Conservation (phyloP, 2,329 filamentous ascomycete species). For the Pseudocercospora fuligena region DNA sequence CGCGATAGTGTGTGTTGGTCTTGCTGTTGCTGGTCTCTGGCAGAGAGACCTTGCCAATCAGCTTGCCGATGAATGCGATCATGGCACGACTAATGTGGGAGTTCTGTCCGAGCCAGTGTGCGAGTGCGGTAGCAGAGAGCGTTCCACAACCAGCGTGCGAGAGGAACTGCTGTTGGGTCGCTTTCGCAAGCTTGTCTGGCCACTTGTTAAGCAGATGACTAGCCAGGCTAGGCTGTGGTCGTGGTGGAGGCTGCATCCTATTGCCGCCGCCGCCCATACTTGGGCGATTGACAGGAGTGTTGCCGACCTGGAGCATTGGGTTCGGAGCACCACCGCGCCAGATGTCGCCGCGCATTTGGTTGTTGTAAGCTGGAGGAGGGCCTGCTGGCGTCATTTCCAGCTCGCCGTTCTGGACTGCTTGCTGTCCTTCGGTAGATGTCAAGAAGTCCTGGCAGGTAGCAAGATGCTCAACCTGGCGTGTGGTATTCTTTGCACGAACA, state of each 20-base stretch:
- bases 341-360: constrained; percentile 41
- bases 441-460: constrained; percentile 52
- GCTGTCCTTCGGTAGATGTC: constrained; percentile 50
- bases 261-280: constrained; percentile 14
- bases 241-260: constrained; percentile 29
- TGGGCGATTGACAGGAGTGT: constrained; percentile 24
- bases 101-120: constrained; percentile 73
- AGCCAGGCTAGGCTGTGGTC: constrained; percentile 57
- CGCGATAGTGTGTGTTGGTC: constrained; percentile 58
- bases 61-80: constrained; percentile 67
- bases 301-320: constrained; percentile 53
- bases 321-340: constrained; percentile 54
- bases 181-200: constrained; percentile 54
- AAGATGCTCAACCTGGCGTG: constrained; percentile 57
- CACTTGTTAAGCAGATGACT: constrained; percentile 60
- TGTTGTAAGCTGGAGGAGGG: constrained; percentile 15
- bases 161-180: constrained; percentile 71
- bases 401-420: constrained; percentile 37
- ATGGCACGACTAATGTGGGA: constrained; percentile 73
- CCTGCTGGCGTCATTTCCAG: constrained; percentile 29
- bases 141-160: constrained; percentile 66
- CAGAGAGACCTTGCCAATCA: constrained; percentile 66
- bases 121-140: constrained; percentile 60
- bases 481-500: constrained; percentile 57
- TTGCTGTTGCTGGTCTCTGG: constrained; percentile 52